Percentiles rank a stretch among this genome's conserved stretches.
phyloP scores from a whole-genome alignment of 1,139 yeast species.

The Candida glucosophila region DNA sequence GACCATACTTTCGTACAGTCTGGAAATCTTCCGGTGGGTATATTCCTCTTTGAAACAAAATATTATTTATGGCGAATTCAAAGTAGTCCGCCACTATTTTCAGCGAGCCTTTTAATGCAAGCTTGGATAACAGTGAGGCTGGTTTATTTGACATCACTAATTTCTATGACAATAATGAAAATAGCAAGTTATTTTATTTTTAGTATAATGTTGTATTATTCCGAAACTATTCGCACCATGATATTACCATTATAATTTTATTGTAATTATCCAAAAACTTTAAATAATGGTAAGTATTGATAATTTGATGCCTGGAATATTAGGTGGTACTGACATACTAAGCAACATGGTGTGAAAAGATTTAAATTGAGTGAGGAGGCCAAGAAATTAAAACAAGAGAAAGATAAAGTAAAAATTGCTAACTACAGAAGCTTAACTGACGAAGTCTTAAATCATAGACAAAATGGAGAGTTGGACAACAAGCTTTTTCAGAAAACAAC shows the following conservation, averaged over 20 bases:
- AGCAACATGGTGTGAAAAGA: slow-evolving; percentile 70
- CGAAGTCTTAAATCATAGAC: slow-evolving; percentile 31
- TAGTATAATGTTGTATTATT: too few relatives aligned
- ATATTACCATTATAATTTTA: too few relatives aligned
- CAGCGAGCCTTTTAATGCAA: slow-evolving; percentile 72
- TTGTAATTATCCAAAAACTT: too few relatives aligned
- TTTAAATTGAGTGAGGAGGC: slow-evolving; percentile 51
- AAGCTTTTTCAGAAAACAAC: slow-evolving; percentile 42
- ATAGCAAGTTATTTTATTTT: too few relatives aligned
- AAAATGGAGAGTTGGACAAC: slow-evolving; percentile 19
- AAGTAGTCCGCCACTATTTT: slow-evolving; percentile 77
- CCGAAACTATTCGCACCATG: too few relatives aligned
- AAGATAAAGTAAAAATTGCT: slow-evolving; percentile 45
- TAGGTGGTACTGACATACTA: slow-evolving; percentile 14
- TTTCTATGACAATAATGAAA: background rate
- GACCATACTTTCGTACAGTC: slow-evolving; percentile 71
- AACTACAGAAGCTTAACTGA: slow-evolving; percentile 42
- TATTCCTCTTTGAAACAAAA: slow-evolving; percentile 82
- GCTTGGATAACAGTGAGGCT: slow-evolving; percentile 26
- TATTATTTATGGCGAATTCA: slow-evolving; percentile 70
- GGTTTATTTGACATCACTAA: slow-evolving; percentile 1
- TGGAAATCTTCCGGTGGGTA: slow-evolving; percentile 86
- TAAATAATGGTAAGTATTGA: slow-evolving; percentile 3
- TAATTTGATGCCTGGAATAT: too few relatives aligned
- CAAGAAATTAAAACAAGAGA: slow-evolving; percentile 41